Evolutionary conservation across 106 monocot species (phyloP), one percentile per base, ranked within the genome.

Genomic region (Dendrobium huoshanense): DNA sequence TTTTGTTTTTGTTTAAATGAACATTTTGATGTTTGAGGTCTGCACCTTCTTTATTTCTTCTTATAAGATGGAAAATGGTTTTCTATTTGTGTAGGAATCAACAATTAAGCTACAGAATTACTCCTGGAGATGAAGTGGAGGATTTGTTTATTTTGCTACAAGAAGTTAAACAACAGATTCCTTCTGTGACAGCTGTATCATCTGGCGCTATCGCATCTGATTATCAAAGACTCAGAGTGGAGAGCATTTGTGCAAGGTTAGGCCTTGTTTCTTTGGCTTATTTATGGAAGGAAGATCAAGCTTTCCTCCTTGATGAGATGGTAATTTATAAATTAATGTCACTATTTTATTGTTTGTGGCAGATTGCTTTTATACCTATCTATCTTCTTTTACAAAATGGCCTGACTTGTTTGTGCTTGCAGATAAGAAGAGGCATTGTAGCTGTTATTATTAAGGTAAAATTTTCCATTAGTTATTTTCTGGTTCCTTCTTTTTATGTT

Each of bases 191-290:
- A 76, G 98, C 98, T 31, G 95, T 98, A 10, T 98, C 89, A 75
- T 98, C 98, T 72, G 98, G 98, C 78, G 98, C 98, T 56, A 98
- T 98, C 79, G 98, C 95, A 85, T 98, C 98, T 79, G 98, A 98
- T 82, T 98, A 98, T 75, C 98, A 98, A 83, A 88, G 98, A 75
- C 67, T 98, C n/a, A 82, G 98, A 77, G 95, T 98, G 67, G 98
- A 98, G 88, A 98, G 87, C 82, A 95, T 98, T 72, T 98, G 98
- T 84, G 85, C 98, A 24, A 91, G 98, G 87, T 85, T 98, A 81
- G 94, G 94, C 43, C 89, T 98, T 84, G 89, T 98, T 87, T 98
- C 98, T 83, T 82, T 98, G 58, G 94, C 98, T 78, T 98, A 91
- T 84, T 85, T 98, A 79, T 98, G 98, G 98, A 98, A 95, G 81